Conservation (phyloP, 139 green algal species). For the Closterium sp. region DNA sequence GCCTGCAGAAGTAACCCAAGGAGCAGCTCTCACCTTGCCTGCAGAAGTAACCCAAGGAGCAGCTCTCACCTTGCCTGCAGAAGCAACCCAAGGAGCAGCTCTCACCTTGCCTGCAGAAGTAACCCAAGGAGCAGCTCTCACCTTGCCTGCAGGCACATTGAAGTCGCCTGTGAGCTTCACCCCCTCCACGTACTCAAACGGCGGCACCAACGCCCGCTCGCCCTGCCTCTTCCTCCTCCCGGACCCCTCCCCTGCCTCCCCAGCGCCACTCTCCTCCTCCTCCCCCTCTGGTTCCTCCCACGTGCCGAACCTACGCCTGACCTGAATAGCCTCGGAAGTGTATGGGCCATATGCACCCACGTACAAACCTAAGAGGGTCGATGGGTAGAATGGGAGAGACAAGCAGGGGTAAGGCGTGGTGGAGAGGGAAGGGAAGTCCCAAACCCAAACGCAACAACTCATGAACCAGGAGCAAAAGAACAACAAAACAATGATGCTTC, state of each 20-base stretch:
- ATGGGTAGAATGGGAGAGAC: background rate
- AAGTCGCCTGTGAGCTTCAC: conserved; percentile 87
- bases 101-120: no score
- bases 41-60: conserved; percentile 44
- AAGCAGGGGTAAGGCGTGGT: background rate
- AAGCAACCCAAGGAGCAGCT: no score
- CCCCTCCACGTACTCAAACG: conserved; percentile 63
- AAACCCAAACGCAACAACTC: no score
- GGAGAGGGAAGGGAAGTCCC: background rate
- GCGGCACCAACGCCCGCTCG: background rate
- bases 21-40: background rate
- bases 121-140: no score
- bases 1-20: conserved; percentile 39
- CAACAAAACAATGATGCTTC: no score
- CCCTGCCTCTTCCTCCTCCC: background rate
- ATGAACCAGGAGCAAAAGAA: no score
- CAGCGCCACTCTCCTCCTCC: background rate
- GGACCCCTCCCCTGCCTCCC: background rate
- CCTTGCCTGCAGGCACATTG: conserved; percentile 73
- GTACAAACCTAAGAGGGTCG: conserved; percentile 67
- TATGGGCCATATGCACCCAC: conserved; percentile 85
- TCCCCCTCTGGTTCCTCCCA: conserved; percentile 36
- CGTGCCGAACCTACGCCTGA: conserved; percentile 51
- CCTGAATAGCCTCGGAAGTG: conserved; percentile 79
- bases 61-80: conserved; percentile 43